Base-by-base conservation (phyloP, 495 filamentous ascomycete species). In the Penicillium maclennaniae region DNA sequence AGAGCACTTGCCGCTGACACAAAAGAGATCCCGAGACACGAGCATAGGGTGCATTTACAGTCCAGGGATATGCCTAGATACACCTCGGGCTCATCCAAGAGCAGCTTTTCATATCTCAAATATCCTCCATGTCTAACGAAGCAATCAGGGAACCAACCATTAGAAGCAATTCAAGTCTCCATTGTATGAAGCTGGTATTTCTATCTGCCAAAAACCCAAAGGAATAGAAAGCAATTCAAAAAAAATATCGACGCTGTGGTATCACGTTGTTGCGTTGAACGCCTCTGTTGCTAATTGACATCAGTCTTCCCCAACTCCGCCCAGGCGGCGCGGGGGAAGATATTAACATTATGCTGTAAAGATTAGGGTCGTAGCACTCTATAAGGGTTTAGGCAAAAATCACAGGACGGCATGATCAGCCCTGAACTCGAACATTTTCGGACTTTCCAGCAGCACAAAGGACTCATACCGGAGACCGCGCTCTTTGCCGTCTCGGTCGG, bases 391-490 rank as follows among this genome's bases (percentile, higher is more conserved):
- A 61, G 50, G 47, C 47, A 44, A 45, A 44, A 45, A 10, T 45
- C 50, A 39, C 20, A 21, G 36, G 26, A 43, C 20, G 5, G 43
- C 41, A 8, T n/a, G 9, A 16, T 53, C 47, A 27, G 63, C 63
- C 1, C 42, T 36, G 37, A 73, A 73, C 0, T 71, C 64, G 17
- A 68, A 48, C 68, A 73, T 72, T 21, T 51, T 38, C 28, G 58
- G 42, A 48, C 68, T 72, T 28, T 65, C 63, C 37, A 70, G 53
- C 52, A 74, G 43, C 26, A 71, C 55, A 28, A 74, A 74, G 3
- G 71, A 74, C 38, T 74, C 71, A 46, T 74, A 74, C 28, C 71
- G 67, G 6, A 73, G 55, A 2, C 71, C 71, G 23, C 65, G 67
- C 36, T 68, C 61, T 27, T 51, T 51, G 15, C 53, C 51, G 19